Conservation (phyloP, 352 stramenopile genomes). For the Pythium aquatile region DNA sequence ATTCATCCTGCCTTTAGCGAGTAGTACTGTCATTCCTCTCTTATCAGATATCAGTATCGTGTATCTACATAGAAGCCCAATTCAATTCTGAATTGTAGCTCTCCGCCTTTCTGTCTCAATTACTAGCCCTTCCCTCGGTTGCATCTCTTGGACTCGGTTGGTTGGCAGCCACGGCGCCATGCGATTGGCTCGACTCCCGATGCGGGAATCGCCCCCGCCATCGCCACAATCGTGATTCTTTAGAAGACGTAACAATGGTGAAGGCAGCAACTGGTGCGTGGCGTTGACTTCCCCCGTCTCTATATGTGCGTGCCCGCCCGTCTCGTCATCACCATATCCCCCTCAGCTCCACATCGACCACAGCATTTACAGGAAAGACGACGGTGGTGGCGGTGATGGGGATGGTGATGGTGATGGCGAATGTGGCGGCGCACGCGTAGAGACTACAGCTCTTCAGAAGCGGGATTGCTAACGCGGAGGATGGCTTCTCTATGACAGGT, state of each 20-base stretch:
- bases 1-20: background rate
- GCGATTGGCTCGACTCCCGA: slow-evolving; percentile 36
- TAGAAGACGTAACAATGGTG: slow-evolving; percentile 79
- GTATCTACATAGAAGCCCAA: slow-evolving; percentile 1
- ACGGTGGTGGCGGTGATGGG: background rate
- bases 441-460: background rate
- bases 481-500: slow-evolving; percentile 53
- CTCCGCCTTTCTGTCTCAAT: background rate
- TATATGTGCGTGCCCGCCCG: background rate
- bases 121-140: slow-evolving; percentile 10
- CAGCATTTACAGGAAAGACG: slow-evolving; percentile 1
- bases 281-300: background rate
- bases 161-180: slow-evolving; percentile 21
- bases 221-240: slow-evolving; percentile 78
- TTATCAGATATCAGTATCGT: slow-evolving; percentile 9
- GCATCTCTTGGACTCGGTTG: slow-evolving; percentile 10
- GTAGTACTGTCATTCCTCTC: slow-evolving; percentile 1
- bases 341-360: background rate
- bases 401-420: background rate
- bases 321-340: background rate
- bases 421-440: background rate
- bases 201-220: background rate
- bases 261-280: slow-evolving; percentile 15
- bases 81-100: slow-evolving; percentile 30
- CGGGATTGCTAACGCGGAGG: background rate